These are phyloP conservation scores for Schwanniomyces yamadae DNA, from an alignment of 805 yeast genomes.

Conservation along the genomic window DNA sequence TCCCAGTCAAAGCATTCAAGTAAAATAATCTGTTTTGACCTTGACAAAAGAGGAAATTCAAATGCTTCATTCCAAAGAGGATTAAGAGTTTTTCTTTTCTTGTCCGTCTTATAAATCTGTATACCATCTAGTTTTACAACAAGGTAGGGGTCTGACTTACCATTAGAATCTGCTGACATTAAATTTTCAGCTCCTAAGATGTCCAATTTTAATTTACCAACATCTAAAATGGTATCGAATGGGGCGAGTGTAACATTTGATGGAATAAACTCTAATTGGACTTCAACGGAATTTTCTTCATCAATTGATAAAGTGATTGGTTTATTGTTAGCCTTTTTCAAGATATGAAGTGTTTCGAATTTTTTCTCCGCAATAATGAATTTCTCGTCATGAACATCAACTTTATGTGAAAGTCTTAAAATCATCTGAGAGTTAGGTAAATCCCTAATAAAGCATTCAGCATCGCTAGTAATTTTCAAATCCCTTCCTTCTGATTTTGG, in stretches of 20 bases:
- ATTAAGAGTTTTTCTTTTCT: constrained; percentile 61
- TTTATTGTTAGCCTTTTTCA: constrained; percentile 46
- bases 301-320: constrained; percentile 48
- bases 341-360: constrained; percentile 52
- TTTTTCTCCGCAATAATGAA: constrained; percentile 53
- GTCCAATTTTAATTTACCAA: constrained; percentile 60
- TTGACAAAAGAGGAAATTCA: constrained; percentile 60
- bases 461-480: constrained; percentile 45
- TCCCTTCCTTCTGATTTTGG: constrained; percentile 46
- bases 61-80: constrained; percentile 77
- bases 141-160: constrained; percentile 74
- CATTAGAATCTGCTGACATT: constrained; percentile 64
- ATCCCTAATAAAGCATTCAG: constrained; percentile 68
- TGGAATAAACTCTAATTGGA: constrained; percentile 64
- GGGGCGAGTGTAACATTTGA: constrained; percentile 51
- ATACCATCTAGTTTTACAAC: constrained; percentile 53
- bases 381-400: constrained; percentile 43
- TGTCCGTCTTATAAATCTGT: constrained; percentile 56
- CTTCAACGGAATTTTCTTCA: constrained; percentile 34
- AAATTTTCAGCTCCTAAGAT: constrained; percentile 56
- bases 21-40: constrained; percentile 50
- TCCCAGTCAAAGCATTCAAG: constrained; percentile 74
- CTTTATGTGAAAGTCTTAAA: constrained; percentile 56
- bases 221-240: constrained; percentile 63
- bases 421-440: constrained; percentile 57